Evolutionary conservation across 2,329 filamentous ascomycete species (phyloP).

Genomic region (Aspergillus caelatus): DNA sequence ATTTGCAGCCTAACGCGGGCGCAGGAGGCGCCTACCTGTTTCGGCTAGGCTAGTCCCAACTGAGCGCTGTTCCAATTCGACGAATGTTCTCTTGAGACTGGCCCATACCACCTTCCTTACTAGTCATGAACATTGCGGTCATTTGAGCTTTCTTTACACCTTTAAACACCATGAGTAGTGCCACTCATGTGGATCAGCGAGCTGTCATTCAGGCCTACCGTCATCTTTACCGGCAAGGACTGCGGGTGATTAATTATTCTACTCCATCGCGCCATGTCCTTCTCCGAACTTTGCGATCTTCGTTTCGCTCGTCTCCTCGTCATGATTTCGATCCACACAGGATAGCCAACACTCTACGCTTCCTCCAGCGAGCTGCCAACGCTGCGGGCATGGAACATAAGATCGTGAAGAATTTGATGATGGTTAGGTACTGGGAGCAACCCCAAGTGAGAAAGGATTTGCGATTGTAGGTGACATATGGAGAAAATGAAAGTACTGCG

Average conservation of each 20-base stretch:
- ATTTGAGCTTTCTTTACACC: not conserved
- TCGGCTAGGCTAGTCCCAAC: constrained; percentile 27
- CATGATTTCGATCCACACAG: constrained; percentile 42
- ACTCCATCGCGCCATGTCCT: constrained; percentile 59
- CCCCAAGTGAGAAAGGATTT: constrained; percentile 33
- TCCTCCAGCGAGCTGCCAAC: constrained; percentile 46
- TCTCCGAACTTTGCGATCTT: constrained; percentile 45
- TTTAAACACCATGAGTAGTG: constrained; percentile 11
- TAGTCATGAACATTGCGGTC: not conserved
- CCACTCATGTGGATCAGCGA: constrained; percentile 21
- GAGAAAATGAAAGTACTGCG: not conserved
- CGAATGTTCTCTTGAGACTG: no score
- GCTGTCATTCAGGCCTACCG: constrained; percentile 58
- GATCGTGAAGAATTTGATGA: constrained; percentile 50
- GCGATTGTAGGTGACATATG: constrained; percentile 32
- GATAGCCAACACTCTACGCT: constrained; percentile 50
- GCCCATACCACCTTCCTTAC: no score
- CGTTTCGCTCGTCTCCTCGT: constrained; percentile 43
- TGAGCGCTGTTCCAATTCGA: not conserved
- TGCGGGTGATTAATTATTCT: constrained; percentile 60
- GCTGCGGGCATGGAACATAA: constrained; percentile 49
- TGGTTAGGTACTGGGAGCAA: constrained; percentile 48
- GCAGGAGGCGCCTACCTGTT: constrained; percentile 18
- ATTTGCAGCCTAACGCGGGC: constrained; percentile 27
- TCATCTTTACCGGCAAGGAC: constrained; percentile 55